Evolutionary conservation across 129 eudicot species (phyloP).

Genomic region (Flaveria trinervia): DNA sequence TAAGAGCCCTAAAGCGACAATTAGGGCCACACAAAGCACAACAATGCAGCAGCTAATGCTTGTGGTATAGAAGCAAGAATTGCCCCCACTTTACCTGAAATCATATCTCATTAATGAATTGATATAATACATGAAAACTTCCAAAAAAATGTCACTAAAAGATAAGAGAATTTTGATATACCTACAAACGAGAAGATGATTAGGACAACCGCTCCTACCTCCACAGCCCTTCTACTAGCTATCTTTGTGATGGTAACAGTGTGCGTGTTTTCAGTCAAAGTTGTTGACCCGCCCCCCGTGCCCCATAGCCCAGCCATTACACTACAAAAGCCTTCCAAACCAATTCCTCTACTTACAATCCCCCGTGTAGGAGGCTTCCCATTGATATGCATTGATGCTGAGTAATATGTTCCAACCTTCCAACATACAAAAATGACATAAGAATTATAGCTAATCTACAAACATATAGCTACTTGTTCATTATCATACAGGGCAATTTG

Average conservation of each 20-base stretch:
- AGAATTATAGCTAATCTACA: background rate
- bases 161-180: constrained; percentile 34
- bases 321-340: constrained; percentile 96
- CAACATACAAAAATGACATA: constrained; percentile 24
- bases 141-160: background rate
- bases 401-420: constrained; percentile 88
- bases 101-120: background rate
- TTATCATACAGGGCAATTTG: background rate
- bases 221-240: constrained; percentile 72
- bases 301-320: constrained; percentile 96
- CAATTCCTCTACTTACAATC: constrained; percentile 91
- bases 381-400: constrained; percentile 55
- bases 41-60: constrained; percentile 84
- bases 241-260: constrained; percentile 70
- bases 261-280: constrained; percentile 82
- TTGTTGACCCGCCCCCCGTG: constrained; percentile 88
- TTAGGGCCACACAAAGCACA: constrained; percentile 83
- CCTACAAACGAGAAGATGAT: constrained; percentile 85
- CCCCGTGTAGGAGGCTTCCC: constrained; percentile 84
- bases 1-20: constrained; percentile 74
- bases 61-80: constrained; percentile 98
- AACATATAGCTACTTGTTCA: background rate
- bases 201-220: constrained; percentile 75
- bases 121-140: background rate
- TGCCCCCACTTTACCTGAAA: constrained; percentile 89